Evolutionary conservation across 176 grass and related monocot species (phyloP).

Genomic region (Aegilops tauschii): DNA sequence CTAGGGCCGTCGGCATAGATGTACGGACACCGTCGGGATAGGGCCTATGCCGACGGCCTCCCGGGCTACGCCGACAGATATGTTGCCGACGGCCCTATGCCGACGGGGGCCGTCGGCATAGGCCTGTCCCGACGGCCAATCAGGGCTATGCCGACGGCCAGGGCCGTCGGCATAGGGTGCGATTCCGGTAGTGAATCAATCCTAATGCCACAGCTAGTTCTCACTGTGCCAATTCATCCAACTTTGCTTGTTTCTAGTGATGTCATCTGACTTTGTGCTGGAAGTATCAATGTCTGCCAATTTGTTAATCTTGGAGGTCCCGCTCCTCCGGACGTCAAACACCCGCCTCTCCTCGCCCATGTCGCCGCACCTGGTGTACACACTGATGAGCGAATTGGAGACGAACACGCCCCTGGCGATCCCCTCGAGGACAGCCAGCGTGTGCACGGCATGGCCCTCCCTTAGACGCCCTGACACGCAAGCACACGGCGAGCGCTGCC

Average conservation of each 20-base stretch:
- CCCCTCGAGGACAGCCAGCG: slow-evolving; percentile 34
- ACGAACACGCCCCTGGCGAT: slow-evolving; percentile 31
- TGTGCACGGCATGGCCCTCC: slow-evolving; percentile 50
- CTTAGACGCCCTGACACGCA: background rate
- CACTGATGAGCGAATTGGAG: slow-evolving; percentile 54
- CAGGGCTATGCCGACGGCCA: too few relatives aligned
- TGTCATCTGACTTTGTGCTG: slow-evolving; percentile 8
- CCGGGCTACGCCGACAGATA: too few relatives aligned
- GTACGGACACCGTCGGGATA: too few relatives aligned
- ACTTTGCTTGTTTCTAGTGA: slow-evolving; percentile 16
- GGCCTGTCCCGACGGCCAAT: too few relatives aligned
- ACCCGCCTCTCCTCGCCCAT: slow-evolving; percentile 36
- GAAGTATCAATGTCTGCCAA: background rate
- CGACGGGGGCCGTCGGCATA: too few relatives aligned
- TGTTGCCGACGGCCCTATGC: too few relatives aligned
- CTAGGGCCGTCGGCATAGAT: too few relatives aligned
- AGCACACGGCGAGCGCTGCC: slow-evolving; percentile 35
- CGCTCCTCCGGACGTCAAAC: slow-evolving; percentile 34
- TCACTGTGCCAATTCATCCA: slow-evolving; percentile 56
- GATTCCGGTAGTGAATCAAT: slow-evolving; percentile 29
- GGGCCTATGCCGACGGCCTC: too few relatives aligned
- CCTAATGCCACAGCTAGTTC: slow-evolving; percentile 58
- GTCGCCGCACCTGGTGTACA: slow-evolving; percentile 55
- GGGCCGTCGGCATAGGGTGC: too few relatives aligned
- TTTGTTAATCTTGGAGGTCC: slow-evolving; percentile 48